Percentiles rank a stretch among this genome's conserved stretches.
Conservation (phyloP, 495 filamentous ascomycete genomes). For the Podospora pseudoanserina region DNA sequence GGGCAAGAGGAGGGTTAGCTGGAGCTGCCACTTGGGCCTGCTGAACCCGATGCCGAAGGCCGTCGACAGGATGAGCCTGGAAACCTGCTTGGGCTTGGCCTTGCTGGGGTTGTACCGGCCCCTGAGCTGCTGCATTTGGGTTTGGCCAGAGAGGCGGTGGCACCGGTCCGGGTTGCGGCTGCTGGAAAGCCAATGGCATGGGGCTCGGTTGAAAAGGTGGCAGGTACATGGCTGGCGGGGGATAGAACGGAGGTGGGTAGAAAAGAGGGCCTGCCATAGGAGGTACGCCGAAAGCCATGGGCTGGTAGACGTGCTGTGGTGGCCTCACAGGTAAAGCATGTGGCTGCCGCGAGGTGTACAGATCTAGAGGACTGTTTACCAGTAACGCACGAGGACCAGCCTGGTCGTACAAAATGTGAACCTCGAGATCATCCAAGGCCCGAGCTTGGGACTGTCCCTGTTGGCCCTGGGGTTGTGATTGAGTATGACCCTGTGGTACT, state of each 20-base stretch:
- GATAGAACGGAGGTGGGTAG: neutral
- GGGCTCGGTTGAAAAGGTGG: neutral
- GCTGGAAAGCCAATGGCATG: neutral
- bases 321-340: neutral
- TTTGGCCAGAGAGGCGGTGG: neutral
- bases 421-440: neutral
- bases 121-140: neutral
- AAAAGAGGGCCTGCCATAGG: neutral
- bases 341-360: neutral
- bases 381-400: neutral
- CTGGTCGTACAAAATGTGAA: neutral
- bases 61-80: constrained; percentile 7
- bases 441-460: neutral
- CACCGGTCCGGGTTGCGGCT: neutral
- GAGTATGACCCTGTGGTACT: constrained; percentile 25
- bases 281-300: neutral
- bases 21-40: constrained; percentile 8
- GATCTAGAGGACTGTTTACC: neutral
- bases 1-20: constrained; percentile 6
- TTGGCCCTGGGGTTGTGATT: constrained; percentile 23
- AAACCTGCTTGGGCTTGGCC: neutral
- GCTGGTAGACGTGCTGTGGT: neutral
- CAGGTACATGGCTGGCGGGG: neutral
- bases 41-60: neutral
- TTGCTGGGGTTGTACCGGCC: neutral